Conservation (phyloP, 2,329 filamentous ascomycete species). For the Hymenoscyphus fraxineus region DNA sequence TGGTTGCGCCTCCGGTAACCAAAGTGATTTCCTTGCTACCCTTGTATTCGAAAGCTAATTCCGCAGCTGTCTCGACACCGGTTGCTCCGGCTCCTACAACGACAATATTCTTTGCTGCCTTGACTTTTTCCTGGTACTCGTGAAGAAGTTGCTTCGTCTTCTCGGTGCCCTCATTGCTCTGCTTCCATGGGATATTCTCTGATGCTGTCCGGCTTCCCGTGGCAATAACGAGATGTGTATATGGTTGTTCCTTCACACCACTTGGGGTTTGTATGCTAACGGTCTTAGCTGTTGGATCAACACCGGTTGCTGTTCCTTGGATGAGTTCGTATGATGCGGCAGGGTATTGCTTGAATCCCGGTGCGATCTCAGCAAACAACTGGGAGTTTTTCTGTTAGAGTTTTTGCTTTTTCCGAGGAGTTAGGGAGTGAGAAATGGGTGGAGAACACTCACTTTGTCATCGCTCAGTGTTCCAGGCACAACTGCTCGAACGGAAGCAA, state of each 20-base stretch:
- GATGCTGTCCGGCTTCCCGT: conserved; percentile 29
- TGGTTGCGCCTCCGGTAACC: conserved; percentile 23
- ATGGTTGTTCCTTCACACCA: conserved; percentile 36
- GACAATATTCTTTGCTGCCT: conserved; percentile 28
- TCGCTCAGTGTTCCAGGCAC: conserved; percentile 30
- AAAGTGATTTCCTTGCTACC: conserved; percentile 24
- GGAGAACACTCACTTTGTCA: conserved; percentile 26
- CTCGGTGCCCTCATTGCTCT: conserved; percentile 39
- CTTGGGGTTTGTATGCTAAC: conserved; percentile 39
- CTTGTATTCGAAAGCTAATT: conserved; percentile 30
- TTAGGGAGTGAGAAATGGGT: not conserved
- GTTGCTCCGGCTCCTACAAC: conserved; percentile 34
- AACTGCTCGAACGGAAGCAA: conserved; percentile 35
- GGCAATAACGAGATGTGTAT: conserved; percentile 45
- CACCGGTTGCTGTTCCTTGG: conserved; percentile 42
- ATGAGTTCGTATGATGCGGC: conserved; percentile 49
- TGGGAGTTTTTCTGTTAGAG: not conserved
- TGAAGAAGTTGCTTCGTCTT: conserved; percentile 33
- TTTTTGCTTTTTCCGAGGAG: not conserved
- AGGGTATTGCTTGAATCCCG: conserved; percentile 47
- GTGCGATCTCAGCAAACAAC: conserved; percentile 38
- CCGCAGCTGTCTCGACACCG: conserved; percentile 35
- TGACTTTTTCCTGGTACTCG: conserved; percentile 20
- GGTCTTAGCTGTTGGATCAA: conserved; percentile 42
- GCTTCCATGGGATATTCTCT: conserved; percentile 47